Base-by-base conservation (phyloP, 73 alveolate genomes). In the Paramecium biaurelia region DNA sequence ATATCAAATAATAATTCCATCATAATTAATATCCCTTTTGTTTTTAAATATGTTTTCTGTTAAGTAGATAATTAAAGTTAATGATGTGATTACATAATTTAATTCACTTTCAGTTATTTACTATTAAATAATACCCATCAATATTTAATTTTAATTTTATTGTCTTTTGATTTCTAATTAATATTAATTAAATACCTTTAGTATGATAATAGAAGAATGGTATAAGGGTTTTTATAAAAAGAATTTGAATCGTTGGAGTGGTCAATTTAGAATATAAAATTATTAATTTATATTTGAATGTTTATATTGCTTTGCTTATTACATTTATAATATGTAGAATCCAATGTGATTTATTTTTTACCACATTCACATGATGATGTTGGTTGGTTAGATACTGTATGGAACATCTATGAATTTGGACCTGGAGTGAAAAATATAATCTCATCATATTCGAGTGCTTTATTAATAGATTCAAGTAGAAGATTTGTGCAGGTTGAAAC, bases 311-410 rank as follows among this genome's bases (percentile, higher is more conserved):
- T 15, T 47, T 47, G 59, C 9, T 47, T 47, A 47, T n/a, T 47
- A 47, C 23, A 47, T n/a, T 47, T 47, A 47, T 47, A 47, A 18
- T 53, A 53, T 1, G 30, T 18, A 53, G 30, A 53, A 18, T 24
- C 47, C 1, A 63, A 63, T 2, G 11, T 41, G 18, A 63, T 97
- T 35, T 98, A 95, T 85, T 86, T 96, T 15, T 96, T 97, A 4
- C 94, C 99, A 6, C 99, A 97, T 89, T 92, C 99, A 1, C 99
- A 97, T 85, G 98, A 97, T 92, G 99, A 97, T 90, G 98, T 97
- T 14, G 99, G 99, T 12, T 97, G 99, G 99, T 95, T 96, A 9
- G 95, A 97, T 92, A 93, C 99, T 20, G 94, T 95, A 59, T 97
- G 95, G 68, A 98, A 95, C 21, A 74, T 74, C 21, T 32, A 74